Base-by-base conservation (phyloP, 805 yeast genomes). In the Yarrowia keelungensis region DNA sequence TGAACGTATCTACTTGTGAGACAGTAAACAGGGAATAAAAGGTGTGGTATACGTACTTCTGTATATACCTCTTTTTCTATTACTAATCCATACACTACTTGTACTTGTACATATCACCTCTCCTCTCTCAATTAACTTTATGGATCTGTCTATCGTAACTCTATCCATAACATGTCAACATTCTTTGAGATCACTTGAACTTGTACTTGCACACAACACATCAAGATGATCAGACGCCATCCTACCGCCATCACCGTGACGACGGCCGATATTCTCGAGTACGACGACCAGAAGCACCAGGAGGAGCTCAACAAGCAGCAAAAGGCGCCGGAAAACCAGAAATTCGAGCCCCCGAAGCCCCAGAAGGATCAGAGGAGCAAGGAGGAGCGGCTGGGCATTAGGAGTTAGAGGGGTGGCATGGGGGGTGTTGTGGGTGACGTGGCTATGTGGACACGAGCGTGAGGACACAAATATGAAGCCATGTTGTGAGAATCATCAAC, bases 231-330 rank as follows among this genome's bases (percentile, higher is more conserved):
- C 53, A 79, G 90, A 76, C 79, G 90, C 73, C 87, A 86, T 14
- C 89, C 91, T 5, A 88, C 92, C 0, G 81, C 86, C 1, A 87
- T 88, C 67, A 83, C 82, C 69, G 81, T 88, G 50, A 85, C 87
- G 1, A 87, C 88, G 0, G 90, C 87, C 72, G 91, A 88, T 72
- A 81, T 87, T 11, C 75, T 79, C 70, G 84, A 81, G 65, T 83
- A 81, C 70, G 87, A 84, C 69, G 84, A 83, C 62, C 65, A 59
- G 42, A 59, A 59, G 42, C 50, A 43, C 11, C 11, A 32, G 42
- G 65, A 59, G 14, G 65, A 59, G 32, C 16, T 45, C 53, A 62
- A 26, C 69, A 73, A 71, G 64, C 59, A 51, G 64, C 70, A 45
- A 46, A 68, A 32, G 71, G 42, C 35, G 38, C 45, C 46, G 7